These are phyloP conservation scores for Dichomitus squalens DNA, from an alignment of 1,284 basidiomycete genomes.

Conservation along the genomic window DNA sequence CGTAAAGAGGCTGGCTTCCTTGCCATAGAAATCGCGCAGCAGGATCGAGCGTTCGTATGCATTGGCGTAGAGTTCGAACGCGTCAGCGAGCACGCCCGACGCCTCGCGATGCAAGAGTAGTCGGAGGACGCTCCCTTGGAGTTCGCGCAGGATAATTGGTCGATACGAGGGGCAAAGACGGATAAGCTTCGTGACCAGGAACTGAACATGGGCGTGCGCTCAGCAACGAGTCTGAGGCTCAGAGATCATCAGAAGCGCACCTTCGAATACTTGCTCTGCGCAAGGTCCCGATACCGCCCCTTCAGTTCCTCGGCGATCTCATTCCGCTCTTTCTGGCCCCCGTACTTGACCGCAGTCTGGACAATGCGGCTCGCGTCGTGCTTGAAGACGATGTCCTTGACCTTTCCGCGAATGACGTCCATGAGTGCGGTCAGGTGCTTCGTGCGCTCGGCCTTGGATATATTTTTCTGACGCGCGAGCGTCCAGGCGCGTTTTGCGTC, in stretches of 20 bases:
- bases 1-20: slow-evolving; percentile 78
- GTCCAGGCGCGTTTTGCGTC: slow-evolving; percentile 84
- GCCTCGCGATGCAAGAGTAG: slow-evolving; percentile 85
- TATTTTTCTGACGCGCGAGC: slow-evolving; percentile 74
- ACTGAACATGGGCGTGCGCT: slow-evolving; percentile 46
- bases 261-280: slow-evolving; percentile 89
- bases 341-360: slow-evolving; percentile 85
- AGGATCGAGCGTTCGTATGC: slow-evolving; percentile 81
- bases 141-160: slow-evolving; percentile 71
- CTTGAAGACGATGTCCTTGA: slow-evolving; percentile 85
- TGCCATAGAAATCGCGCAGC: slow-evolving; percentile 86
- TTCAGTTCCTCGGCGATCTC: slow-evolving; percentile 82
- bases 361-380: slow-evolving; percentile 89
- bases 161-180: slow-evolving; percentile 77
- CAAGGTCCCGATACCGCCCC: slow-evolving; percentile 75
- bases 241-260: slow-evolving; percentile 39
- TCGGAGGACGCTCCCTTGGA: slow-evolving; percentile 71
- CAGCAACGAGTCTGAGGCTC: background rate
- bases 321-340: slow-evolving; percentile 75
- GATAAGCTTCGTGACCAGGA: slow-evolving; percentile 84
- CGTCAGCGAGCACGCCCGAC: slow-evolving; percentile 78
- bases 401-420: slow-evolving; percentile 72
- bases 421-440: slow-evolving; percentile 75
- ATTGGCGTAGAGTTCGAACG: slow-evolving; percentile 85
- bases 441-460: slow-evolving; percentile 71